A percentile compares a stretch with the other conserved stretches of the same genome.
phyloP scores from a whole-genome alignment of 768 basidiomycete species.

The Lanmaoa rubissima region DNA sequence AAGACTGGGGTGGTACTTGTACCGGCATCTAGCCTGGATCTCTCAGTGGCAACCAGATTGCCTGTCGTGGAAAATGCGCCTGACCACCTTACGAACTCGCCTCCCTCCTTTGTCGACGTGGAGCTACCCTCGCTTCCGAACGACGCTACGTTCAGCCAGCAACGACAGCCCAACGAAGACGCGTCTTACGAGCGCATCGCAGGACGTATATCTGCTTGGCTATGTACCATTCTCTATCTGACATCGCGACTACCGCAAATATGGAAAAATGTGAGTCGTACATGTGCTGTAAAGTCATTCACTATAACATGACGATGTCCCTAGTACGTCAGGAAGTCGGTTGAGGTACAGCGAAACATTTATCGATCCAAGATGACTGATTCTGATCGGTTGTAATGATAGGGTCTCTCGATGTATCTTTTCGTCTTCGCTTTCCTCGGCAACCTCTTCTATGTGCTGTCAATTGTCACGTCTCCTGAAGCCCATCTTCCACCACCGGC shows the following conservation, averaged over 20 bases:
- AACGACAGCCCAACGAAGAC: conserved; percentile 20
- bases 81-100: conserved; percentile 2
- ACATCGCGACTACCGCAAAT: conserved; percentile 96
- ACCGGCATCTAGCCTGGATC: conserved; percentile 3
- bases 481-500: conserved; percentile 54
- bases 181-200: conserved; percentile 57
- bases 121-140: conserved; percentile 16
- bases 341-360: conserved; percentile 51
- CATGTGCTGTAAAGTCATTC: background rate
- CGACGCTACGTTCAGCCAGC: conserved; percentile 4
- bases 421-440: conserved; percentile 94
- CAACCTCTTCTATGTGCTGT: conserved; percentile 89
- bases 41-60: background rate
- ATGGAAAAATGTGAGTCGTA: conserved; percentile 89
- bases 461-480: conserved; percentile 78
- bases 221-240: conserved; percentile 89
- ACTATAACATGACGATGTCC: background rate
- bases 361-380: conserved; percentile 2
- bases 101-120: conserved; percentile 12
- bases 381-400: conserved; percentile 6
- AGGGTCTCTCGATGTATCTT: conserved; percentile 92
- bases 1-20: conserved; percentile 51
- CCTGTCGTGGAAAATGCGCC: conserved; percentile 15
- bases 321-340: conserved; percentile 86
- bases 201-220: conserved; percentile 92